A percentile compares a stretch with the other conserved stretches of the same genome.
Conservation (phyloP, 352 stramenopile species). For the Pythium aristosporum region DNA sequence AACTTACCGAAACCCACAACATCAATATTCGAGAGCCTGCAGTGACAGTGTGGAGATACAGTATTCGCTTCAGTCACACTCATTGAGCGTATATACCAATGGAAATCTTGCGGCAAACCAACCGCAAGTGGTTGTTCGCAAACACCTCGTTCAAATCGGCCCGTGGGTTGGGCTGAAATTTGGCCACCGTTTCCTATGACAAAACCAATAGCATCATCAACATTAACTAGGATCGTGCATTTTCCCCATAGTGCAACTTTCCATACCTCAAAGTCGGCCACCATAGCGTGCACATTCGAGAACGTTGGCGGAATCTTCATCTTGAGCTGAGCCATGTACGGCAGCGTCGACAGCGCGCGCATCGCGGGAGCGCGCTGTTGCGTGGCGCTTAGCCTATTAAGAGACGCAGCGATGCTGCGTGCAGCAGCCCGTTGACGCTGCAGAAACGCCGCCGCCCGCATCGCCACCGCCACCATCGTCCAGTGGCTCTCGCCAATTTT, state of each 20-base stretch:
- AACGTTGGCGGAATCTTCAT: slow-evolving; percentile 44
- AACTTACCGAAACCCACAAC: slow-evolving; percentile 67
- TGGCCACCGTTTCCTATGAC: slow-evolving; percentile 37
- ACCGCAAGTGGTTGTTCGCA: slow-evolving; percentile 72
- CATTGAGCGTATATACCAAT: neutral
- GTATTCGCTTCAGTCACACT: neutral
- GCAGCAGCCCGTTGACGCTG: neutral
- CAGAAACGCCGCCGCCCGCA: neutral
- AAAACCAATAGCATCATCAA: neutral
- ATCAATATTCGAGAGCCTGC: slow-evolving; percentile 61
- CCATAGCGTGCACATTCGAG: slow-evolving; percentile 39
- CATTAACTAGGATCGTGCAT: neutral
- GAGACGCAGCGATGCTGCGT: neutral
- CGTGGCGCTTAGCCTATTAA: neutral
- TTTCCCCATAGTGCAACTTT: neutral
- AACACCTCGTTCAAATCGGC: slow-evolving; percentile 65
- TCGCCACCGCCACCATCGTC: neutral
- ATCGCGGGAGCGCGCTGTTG: neutral
- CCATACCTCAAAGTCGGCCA: slow-evolving; percentile 47
- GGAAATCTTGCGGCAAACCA: neutral
- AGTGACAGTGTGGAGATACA: neutral
- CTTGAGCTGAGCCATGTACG: slow-evolving; percentile 50
- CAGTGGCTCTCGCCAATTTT: too few species aligned
- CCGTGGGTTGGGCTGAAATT: slow-evolving; percentile 41
- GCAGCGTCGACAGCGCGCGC: slow-evolving; percentile 34